Base-by-base conservation (phyloP, 306 rosid genomes). In the Fragaria iinumae region DNA sequence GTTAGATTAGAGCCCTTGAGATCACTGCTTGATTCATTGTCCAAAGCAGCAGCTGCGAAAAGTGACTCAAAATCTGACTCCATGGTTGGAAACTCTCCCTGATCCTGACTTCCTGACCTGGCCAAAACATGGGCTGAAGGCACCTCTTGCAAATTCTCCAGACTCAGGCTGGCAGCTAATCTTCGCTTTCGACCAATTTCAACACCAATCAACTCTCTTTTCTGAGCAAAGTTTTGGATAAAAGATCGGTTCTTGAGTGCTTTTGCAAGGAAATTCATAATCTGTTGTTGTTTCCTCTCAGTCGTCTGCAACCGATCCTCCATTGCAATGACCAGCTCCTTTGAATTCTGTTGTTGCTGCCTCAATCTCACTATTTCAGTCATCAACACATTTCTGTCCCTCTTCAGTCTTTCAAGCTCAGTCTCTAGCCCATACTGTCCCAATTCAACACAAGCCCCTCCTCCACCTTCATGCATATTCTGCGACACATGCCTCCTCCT, bases 361-460 rank as follows among this genome's bases (percentile, higher is more conserved):
- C 88, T 88, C 83, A 96, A 12, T 81, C 79, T 86, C 64, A 86
- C 88, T 41, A 92, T 78, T 55, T 96, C 97, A 2, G 87, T 77
- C 98, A 88, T 87, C 44, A 96, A 74, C 75, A 90, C 83, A 10
- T 76, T 70, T 16, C 89, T 83, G 65, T 92, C 97, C 75, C 96
- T 91, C 64, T 74, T 91, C 72, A 92, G 76, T 71, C 90, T 81
- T 10, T 89, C 89, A 25, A 92, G 71, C 66, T 96, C 93, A 11
- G 87, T 88, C 80, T 92, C 96, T 36, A 96, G 52, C 6, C 99
- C 97, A 55, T 76, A 96, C 70, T 96, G 85, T 18, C 93, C 99
- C 52, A 92, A 36, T 56, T 96, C 98, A 50, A 92, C 86, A 79
- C 89, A 91, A 39, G 83, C 81, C 29, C 88, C 84, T 74, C 77